Base-by-base conservation (phyloP, 140 eudicot genomes). In the Bidens hawaiensis region DNA sequence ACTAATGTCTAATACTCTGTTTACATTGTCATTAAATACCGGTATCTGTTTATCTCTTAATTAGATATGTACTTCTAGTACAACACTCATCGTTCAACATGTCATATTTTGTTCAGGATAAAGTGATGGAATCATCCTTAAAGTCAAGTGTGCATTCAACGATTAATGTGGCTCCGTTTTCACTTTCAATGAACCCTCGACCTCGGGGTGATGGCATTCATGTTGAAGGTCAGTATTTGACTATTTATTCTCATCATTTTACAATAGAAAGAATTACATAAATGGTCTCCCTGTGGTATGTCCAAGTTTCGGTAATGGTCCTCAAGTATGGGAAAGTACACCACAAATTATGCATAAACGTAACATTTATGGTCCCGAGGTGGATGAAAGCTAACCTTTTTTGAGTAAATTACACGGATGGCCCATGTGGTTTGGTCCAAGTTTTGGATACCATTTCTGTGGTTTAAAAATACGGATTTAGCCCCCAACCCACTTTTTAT, bases 181-280 rank as follows among this genome's bases (percentile, higher is more conserved):
- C 87, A 27, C 40, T 68, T 46, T 54, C 49, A 6, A 41, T 49
- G 43, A 67, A 75, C 51, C 68, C 60, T 60, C 76, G 22, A 49
- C 69, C 62, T 31, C 84, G 64, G 63, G 51, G 36, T 56, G 82
- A 67, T 19, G 75, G 70, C 23, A 56, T 53, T 45, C 72, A 69
- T 64, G 76, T 19, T 58, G 87, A 75, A 74, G 84, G 91, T 84
- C 49, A 51, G 82, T 76, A 40, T 42, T n/a, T n/a, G n/a, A n/a
- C n/a, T n/a, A n/a, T n/a, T 22, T 23, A 52, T 52, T 52, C 58
- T 6, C 17, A 23, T 23, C 10, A 4, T 6, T 51, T n/a, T 17
- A 23, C 13, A 12, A 38, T 38, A 38, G 13, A 38, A 15, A 15
- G 4, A 38, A 11, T n/a, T n/a, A n/a, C n/a, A n/a, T n/a, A n/a